Percentiles rank a stretch among this genome's conserved stretches.
phyloP scores from a whole-genome alignment of 306 rosid genomes.

The Mimosa bimucronata region DNA sequence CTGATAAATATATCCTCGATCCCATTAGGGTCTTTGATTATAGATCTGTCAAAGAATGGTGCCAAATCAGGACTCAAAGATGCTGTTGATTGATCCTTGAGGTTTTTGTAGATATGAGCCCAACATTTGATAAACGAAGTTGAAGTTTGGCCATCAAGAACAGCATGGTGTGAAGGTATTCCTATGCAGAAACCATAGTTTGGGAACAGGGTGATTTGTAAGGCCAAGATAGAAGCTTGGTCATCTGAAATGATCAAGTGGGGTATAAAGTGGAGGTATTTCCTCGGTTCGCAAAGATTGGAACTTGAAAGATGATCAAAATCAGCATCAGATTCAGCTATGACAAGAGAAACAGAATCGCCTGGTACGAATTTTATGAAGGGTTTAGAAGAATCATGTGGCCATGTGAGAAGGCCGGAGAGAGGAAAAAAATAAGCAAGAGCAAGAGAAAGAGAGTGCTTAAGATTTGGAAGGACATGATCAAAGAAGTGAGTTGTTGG shows the following conservation, averaged over 20 bases:
- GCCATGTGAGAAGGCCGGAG: not conserved
- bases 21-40: conserved; percentile 40
- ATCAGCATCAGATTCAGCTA: not conserved
- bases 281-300: not conserved
- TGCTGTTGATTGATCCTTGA: not conserved
- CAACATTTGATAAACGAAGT: conserved; percentile 57
- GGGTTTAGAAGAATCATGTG: not conserved
- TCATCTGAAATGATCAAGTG: conserved; percentile 23
- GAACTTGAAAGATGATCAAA: not conserved
- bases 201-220: conserved; percentile 33
- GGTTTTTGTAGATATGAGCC: conserved; percentile 51
- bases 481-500: not conserved
- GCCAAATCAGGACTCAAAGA: not conserved
- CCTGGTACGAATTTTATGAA: not conserved
- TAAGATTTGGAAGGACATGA: not conserved
- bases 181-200: not conserved
- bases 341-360: not conserved
- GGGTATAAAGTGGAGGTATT: not conserved
- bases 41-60: conserved; percentile 49
- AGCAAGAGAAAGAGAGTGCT: not conserved
- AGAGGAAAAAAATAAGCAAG: not conserved
- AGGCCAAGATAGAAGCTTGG: conserved; percentile 35
- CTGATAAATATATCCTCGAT: conserved; percentile 9
- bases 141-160: conserved; percentile 48
- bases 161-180: not conserved